Evolutionary conservation across 2,329 filamentous ascomycete genomes (phyloP).

Genomic region (Gnomoniopsis sp.): DNA sequence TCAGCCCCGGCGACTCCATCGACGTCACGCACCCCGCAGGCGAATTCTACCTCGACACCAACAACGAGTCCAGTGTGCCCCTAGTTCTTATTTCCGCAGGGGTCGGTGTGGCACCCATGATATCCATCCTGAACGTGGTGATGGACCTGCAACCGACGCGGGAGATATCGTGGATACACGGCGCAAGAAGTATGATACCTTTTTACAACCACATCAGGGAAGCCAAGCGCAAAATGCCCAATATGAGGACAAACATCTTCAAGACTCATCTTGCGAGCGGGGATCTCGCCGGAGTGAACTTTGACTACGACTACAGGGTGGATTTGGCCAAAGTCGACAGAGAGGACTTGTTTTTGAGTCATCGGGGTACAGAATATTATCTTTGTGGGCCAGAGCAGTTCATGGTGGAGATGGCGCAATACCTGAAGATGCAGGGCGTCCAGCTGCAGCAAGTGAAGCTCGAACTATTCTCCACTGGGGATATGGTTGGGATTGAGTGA

Average conservation of each 20-base stretch:
- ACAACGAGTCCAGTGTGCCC: conserved; percentile 38
- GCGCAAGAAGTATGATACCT: conserved; percentile 47
- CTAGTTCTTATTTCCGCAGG: conserved; percentile 61
- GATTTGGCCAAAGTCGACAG: conserved; percentile 43
- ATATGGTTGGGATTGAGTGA: conserved; percentile 28
- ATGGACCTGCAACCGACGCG: conserved; percentile 41
- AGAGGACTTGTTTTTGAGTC: conserved; percentile 42
- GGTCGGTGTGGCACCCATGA: conserved; percentile 56
- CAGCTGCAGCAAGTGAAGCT: conserved; percentile 37
- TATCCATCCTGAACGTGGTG: conserved; percentile 58
- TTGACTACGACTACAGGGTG: conserved; percentile 42
- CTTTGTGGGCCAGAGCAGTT: conserved; percentile 54
- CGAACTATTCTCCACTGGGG: conserved; percentile 45
- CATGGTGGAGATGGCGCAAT: conserved; percentile 48
- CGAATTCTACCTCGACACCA: conserved; percentile 54
- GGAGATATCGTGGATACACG: conserved; percentile 58
- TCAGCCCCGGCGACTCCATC: conserved; percentile 58
- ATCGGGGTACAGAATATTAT: conserved; percentile 48
- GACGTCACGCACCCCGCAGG: conserved; percentile 65
- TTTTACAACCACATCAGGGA: conserved; percentile 51
- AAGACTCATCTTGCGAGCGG: conserved; percentile 43
- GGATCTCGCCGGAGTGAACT: conserved; percentile 41
- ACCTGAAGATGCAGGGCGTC: conserved; percentile 39
- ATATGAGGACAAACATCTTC: conserved; percentile 44
- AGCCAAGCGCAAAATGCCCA: conserved; percentile 34